Conservation (phyloP, 805 yeast genomes). For the Candida railenensis region DNA sequence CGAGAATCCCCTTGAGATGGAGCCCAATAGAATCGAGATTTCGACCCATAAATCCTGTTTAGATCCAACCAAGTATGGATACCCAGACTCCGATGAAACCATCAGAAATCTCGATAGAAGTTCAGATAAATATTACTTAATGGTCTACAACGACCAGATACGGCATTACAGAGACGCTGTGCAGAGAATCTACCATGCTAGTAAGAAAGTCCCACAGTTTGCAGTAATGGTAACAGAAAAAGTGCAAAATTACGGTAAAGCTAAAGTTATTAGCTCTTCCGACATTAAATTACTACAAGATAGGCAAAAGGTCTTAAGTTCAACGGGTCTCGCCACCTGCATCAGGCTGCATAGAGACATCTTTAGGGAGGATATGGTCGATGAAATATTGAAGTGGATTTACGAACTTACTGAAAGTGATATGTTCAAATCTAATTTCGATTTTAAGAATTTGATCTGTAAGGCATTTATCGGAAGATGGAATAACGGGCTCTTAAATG, state of each 20-base stretch:
- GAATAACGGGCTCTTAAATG: slow-evolving; percentile 47
- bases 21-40: slow-evolving; percentile 24
- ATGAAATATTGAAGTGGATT: slow-evolving; percentile 68
- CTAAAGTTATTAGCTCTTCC: slow-evolving; percentile 59
- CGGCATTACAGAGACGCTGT: slow-evolving; percentile 76
- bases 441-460: slow-evolving; percentile 52
- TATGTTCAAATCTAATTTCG: slow-evolving; percentile 47
- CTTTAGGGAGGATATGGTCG: slow-evolving; percentile 79
- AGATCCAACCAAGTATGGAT: slow-evolving; percentile 44
- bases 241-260: slow-evolving; percentile 65
- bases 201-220: slow-evolving; percentile 61
- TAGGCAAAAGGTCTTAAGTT: slow-evolving; percentile 54
- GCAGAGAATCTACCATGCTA: slow-evolving; percentile 60
- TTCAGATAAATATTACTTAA: slow-evolving; percentile 51
- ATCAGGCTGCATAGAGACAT: slow-evolving; percentile 67
- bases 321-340: slow-evolving; percentile 66
- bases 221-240: slow-evolving; percentile 70
- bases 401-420: slow-evolving; percentile 55
- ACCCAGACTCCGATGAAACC: slow-evolving; percentile 33
- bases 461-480: slow-evolving; percentile 61
- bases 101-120: slow-evolving; percentile 24
- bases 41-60: slow-evolving; percentile 19
- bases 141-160: slow-evolving; percentile 76
- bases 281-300: slow-evolving; percentile 49
- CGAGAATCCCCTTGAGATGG: slow-evolving; percentile 26